A percentile compares a stretch with the other conserved stretches of the same genome.
These are phyloP conservation scores for Diospyros lotus DNA, from an alignment of 148 eudicot species.

Conservation along the genomic window DNA sequence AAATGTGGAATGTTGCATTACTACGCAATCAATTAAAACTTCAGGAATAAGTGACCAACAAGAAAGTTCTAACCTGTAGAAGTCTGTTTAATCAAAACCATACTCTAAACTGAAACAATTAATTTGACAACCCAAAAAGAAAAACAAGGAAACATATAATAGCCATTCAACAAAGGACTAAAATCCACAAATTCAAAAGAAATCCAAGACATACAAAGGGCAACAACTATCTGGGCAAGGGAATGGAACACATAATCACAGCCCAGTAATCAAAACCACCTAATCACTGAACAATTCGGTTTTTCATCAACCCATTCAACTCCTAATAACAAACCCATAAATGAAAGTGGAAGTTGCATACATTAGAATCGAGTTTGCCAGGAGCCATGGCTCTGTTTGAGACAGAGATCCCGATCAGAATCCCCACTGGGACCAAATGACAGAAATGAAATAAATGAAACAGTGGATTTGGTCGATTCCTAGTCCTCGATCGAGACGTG, in stretches of 20 bases:
- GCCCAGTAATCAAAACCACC: not conserved
- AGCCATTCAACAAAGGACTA: no score
- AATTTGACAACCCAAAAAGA: not conserved
- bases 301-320: not conserved
- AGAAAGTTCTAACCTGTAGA: no score
- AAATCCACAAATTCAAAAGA: no score
- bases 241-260: not conserved
- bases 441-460: not conserved
- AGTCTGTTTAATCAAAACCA: not conserved
- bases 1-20: no score
- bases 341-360: constrained; percentile 6
- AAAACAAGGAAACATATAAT: no score
- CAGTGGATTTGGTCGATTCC: no score
- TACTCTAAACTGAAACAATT: not conserved
- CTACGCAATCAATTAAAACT: not conserved
- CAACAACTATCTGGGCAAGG: not conserved
- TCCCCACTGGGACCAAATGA: not conserved
- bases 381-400: constrained; percentile 26
- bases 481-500: no score
- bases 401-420: not conserved
- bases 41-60: not conserved
- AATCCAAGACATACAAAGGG: not conserved
- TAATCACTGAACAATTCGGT: not conserved
- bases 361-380: constrained; percentile 14
- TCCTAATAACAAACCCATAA: not conserved